Base-by-base conservation (phyloP, 2,329 filamentous ascomycete species). In the Pyrenophora teres region DNA sequence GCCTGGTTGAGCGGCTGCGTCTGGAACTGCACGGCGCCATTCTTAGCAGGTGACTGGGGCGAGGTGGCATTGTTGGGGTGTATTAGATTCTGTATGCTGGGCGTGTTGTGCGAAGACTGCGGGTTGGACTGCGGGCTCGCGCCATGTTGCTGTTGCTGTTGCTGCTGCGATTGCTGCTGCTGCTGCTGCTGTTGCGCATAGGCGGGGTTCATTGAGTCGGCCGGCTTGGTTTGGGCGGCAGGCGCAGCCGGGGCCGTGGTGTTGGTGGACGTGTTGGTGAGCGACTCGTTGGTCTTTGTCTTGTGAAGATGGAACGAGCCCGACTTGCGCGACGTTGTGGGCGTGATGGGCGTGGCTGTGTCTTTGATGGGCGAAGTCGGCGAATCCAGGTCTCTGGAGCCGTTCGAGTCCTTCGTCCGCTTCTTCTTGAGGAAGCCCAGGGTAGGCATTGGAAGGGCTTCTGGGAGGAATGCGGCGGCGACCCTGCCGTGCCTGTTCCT, bases 371-470 rank as follows among this genome's bases (percentile, higher is more conserved):
- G 81, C 70, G 86, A 85, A 65, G 82, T 83, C 74, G 90, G 86
- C 73, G 84, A 81, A 73, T 87, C 84, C 72, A 82, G 76, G 74
- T 86, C 82, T 71, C 79, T 81, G 73, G 75, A 76, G 60, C 80
- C 78, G 65, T 78, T 75, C 68, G 86, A 89, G 81, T 97, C 92
- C 85, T 92, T 95, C 79, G 92, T 96, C 85, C 92, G 88, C 84
- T 96, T 96, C 85, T 96, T 97, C 85, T 97, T 97, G 74, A 97
- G 86, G 74, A 97, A 92, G 77, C 91, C 91, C 81, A 97, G 85
- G 77, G 85, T 90, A 87, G 92, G 94, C 94, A 99, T 97, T 76
- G 69, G 65, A 60, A 69, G 70, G 67, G 56, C 62, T 21, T 21
- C 5, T 21, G 52, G 57, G 45, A 49, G 56, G 47, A 46, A 51